Base-by-base conservation (phyloP, 768 basidiomycete species). In the Russula ochroleuca region DNA sequence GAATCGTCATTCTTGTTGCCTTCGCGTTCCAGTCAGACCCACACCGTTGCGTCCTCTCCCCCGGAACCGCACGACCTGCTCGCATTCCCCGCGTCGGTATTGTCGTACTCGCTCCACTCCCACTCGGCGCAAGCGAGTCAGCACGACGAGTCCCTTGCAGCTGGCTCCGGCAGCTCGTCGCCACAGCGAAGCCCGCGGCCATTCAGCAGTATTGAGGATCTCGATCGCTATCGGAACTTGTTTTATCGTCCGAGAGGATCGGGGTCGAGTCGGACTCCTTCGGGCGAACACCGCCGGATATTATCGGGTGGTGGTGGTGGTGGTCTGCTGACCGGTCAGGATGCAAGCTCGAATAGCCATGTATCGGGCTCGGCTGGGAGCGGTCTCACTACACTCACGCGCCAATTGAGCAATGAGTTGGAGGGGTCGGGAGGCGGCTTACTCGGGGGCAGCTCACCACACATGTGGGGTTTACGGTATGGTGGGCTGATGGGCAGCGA, bases 171-270 rank as follows among this genome's bases (percentile, higher is more conserved):
- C 53, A 68, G 73, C 8, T 74, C 75, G 25, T 78, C 77, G 23
- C 65, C 81, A 70, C 62, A 77, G 70, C 67, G 77, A 71, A 69
- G 79, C 13, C 83, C 83, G 28, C 81, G 80, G n/a, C 80, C 80
- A 2, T 74, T 89, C 40, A 81, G 83, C 11, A 80, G 78, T 61
- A 79, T 81, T 0, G 85, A 86, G 61, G 87, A 90, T 66, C 77
- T 90, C 8, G 86, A 88, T n/a, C 78, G 81, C 13, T 91, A 87
- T 76, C 83, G 82, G 41, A 86, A 90, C 69, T 76, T 92, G 9
- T 91, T 91, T 73, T 90, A 87, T 71, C 78, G 76, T 47, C 86
- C 86, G 3, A 62, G 35, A 13, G 66, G 68, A 1, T 54, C 60
- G 3, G 56, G 57, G 14, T 23, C 37, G 43, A 59, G 54, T 45